These are phyloP conservation scores for Penicillium sp. DNA, from an alignment of 2,329 filamentous ascomycete species.

Conservation along the genomic window DNA sequence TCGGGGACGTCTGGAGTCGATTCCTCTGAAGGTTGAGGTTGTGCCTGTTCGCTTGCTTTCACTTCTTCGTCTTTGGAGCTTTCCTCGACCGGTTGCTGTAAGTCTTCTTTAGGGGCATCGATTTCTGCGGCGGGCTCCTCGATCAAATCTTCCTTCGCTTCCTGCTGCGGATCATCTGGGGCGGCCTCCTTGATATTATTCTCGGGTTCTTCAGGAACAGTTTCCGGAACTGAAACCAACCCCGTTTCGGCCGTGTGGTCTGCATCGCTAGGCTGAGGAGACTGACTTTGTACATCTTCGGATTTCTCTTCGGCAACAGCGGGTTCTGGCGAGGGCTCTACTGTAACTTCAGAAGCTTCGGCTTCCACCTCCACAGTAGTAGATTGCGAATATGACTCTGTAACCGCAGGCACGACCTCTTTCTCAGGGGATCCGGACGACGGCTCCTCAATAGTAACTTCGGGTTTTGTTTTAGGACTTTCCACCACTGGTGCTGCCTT, in stretches of 20 bases:
- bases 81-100: neutral
- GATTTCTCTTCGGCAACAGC: neutral
- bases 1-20: neutral
- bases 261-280: neutral
- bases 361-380: neutral
- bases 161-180: neutral
- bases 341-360: neutral
- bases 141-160: neutral
- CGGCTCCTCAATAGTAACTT: neutral
- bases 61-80: neutral
- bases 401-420: neutral
- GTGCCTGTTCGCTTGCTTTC: neutral
- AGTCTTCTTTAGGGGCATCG: neutral
- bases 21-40: neutral
- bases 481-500: neutral
- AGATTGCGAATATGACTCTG: neutral
- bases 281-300: neutral
- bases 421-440: neutral
- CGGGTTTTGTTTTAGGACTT: neutral
- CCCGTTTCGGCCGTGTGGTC: neutral
- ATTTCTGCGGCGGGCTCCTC: neutral
- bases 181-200: neutral
- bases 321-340: neutral
- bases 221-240: conserved; percentile 1
- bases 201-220: neutral